Conservation (phyloP, 1,139 yeast species). For the Taphrina flavorubra region DNA sequence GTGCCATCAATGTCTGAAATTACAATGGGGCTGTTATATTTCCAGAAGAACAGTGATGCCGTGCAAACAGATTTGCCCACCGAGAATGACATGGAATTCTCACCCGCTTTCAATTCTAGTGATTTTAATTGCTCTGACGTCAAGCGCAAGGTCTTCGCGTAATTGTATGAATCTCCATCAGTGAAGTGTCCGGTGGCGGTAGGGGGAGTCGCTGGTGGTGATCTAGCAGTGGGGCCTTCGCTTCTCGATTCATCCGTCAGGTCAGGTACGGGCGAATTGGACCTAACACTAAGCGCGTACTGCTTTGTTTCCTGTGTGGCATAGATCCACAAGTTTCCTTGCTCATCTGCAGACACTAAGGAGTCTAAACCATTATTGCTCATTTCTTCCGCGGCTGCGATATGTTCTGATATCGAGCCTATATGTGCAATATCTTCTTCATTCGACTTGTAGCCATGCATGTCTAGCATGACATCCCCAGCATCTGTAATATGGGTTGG, state of each 20-base stretch:
- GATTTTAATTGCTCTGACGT: conserved; percentile 86
- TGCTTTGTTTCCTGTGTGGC: conserved; percentile 53
- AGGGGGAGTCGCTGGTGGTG: conserved; percentile 46
- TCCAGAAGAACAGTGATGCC: conserved; percentile 84
- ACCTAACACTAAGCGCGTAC: conserved; percentile 42
- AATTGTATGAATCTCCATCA: conserved; percentile 43
- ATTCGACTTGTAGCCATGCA: conserved; percentile 82
- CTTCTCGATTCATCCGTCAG: conserved; percentile 29
- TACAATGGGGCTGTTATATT: conserved; percentile 81
- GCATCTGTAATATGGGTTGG: conserved; percentile 88
- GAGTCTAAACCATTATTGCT: conserved; percentile 57
- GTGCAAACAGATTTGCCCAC: conserved; percentile 80
- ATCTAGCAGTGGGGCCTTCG: conserved; percentile 20
- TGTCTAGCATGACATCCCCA: conserved; percentile 89
- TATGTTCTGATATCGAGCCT: conserved; percentile 71
- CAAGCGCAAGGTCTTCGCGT: conserved; percentile 84
- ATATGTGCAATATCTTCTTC: conserved; percentile 33
- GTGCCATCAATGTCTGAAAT: conserved; percentile 99
- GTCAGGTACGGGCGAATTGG: conserved; percentile 36
- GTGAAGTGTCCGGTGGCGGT: conserved; percentile 32
- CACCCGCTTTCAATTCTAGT: conserved; percentile 77
- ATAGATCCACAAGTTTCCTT: conserved; percentile 74
- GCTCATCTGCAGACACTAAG: conserved; percentile 65
- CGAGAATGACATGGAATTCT: conserved; percentile 75
- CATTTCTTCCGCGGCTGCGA: conserved; percentile 63